Base-by-base conservation (phyloP, 805 yeast species). In the Metschnikowia lunata region DNA sequence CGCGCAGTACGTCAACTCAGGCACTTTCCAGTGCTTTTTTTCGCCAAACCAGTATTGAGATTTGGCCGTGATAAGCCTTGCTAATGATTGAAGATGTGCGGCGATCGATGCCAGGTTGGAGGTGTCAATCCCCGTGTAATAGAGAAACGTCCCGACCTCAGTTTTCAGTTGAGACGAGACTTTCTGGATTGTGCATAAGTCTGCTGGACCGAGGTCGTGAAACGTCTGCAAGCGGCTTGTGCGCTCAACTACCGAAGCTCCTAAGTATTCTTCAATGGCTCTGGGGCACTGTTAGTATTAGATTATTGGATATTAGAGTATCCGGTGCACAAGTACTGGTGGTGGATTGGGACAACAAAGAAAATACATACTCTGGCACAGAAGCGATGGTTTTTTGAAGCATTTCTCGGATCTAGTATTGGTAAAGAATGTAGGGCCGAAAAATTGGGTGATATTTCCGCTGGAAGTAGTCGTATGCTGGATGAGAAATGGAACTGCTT, bases 31-130 rank as follows among this genome's bases (percentile, higher is more conserved):
- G 47, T 74, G 74, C 56, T 78, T 85, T 50, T 72, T 75, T 58
- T 82, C 87, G 11, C 90, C 89, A 66, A 85, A 86, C 95, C 95
- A 86, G 36, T 77, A 67, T 60, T 86, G 95, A 29, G 77, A 67
- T 46, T 76, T 79, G 26, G 75, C 62, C 11, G 72, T 67, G 28
- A 86, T 80, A 31, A 82, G 69, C 43, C 78, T 85, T 30, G 88
- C 83, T 50, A 86, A 61, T 7, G 79, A 75, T 59, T 84, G 85
- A 45, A 85, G 65, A 45, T 81, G 80, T 1, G 89, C 89, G 9
- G 91, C 90, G 43, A 86, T 80, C 1, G 89, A 76, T 1, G 93
- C 86, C 12, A 88, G 78, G 55, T 80, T 83, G 23, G 88, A 80
- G 14, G 85, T 82, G 57, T 86, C 91, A 2, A 82, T 74, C 7